Evolutionary conservation across 2,329 filamentous ascomycete species (phyloP), one percentile per base, ranked within the genome.

Genomic region (Cladophialophora yegresii): DNA sequence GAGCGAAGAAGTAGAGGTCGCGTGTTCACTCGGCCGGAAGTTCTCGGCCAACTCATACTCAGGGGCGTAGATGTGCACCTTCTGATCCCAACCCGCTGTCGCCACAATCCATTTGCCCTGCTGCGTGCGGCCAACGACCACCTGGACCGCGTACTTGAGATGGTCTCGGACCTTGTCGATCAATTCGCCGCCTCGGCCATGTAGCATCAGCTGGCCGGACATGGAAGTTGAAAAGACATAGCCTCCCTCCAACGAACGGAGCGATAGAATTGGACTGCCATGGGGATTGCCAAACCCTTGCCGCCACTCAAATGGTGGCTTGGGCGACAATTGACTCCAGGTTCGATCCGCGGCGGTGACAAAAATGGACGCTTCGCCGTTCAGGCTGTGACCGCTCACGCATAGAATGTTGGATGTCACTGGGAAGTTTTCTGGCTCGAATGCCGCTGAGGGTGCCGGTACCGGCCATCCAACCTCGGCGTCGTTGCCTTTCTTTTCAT

Each of bases 61-160:
- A 5, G 67, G 63, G 33, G 61, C 58, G 73, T 87, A 87, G 50
- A 88, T 70, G 57, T 81, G 73, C 36, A 87, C 74, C 67, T 82
- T 85, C 30, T 80, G 76, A 71, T 88, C 85, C 85, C 85, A 88
- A 23, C 84, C 85, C 3, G 85, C 85, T 12, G 83, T 87, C 4
- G 84, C 85, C 50, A 71, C 63, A 43, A 72, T 64, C 62, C 64
- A 67, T 30, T 49, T 62, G 9, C 56, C 60, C 9, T 67, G 53
- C 23, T 43, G 49, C 4, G 74, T 65, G 16, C 63, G 63, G 13
- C 59, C 61, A 22, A 70, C 70, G 12, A 71, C 70, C 3, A 75
- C 69, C n/a, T 84, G 83, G 60, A 87, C 83, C 7, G 82, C 77
- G 72, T 86, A 88, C 70, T 87, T 88, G 23, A 75, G 72, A 69